Evolutionary conservation across 106 monocot species (phyloP).

Genomic region (Phalaenopsis aphrodite): DNA sequence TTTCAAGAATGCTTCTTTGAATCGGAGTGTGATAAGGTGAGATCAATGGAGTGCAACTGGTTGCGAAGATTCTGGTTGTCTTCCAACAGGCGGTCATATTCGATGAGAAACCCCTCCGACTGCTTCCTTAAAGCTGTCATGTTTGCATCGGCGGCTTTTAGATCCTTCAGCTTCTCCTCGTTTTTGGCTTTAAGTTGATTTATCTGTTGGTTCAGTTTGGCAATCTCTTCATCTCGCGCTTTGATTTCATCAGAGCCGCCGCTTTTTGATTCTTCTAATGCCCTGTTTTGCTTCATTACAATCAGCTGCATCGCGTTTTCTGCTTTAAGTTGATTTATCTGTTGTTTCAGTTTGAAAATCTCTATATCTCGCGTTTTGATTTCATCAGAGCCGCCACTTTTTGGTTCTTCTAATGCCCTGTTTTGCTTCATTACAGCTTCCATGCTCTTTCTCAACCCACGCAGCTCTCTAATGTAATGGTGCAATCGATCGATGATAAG

Average conservation of each 20-base stretch:
- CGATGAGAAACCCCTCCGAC: slow-evolving; percentile 57
- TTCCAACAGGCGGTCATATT: slow-evolving; percentile 67
- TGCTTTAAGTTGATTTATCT: slow-evolving; percentile 30
- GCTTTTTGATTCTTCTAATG: slow-evolving; percentile 55
- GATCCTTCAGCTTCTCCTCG: slow-evolving; percentile 27
- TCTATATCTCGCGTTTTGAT: slow-evolving; percentile 37
- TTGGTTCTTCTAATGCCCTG: slow-evolving; percentile 56
- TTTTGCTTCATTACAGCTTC: slow-evolving; percentile 64
- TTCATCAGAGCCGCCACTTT: slow-evolving; percentile 31
- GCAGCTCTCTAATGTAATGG: slow-evolving; percentile 72
- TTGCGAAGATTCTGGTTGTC: slow-evolving; percentile 60
- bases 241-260: slow-evolving; percentile 35
- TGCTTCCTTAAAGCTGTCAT: slow-evolving; percentile 53
- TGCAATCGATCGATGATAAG: slow-evolving; percentile 81
- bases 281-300: slow-evolving; percentile 15
- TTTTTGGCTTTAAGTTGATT: slow-evolving; percentile 26
- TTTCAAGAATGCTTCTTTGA: slow-evolving; percentile 45
- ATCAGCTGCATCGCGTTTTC: slow-evolving; percentile 17
- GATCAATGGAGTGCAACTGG: slow-evolving; percentile 73
- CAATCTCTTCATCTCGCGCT: slow-evolving; percentile 35
- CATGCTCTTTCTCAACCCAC: slow-evolving; percentile 43
- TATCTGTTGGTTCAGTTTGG: slow-evolving; percentile 35
- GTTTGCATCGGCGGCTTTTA: slow-evolving; percentile 48
- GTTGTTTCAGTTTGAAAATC: slow-evolving; percentile 32
- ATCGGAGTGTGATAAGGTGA: slow-evolving; percentile 44